Conservation (phyloP, 768 basidiomycete genomes). For the Russula earlei region DNA sequence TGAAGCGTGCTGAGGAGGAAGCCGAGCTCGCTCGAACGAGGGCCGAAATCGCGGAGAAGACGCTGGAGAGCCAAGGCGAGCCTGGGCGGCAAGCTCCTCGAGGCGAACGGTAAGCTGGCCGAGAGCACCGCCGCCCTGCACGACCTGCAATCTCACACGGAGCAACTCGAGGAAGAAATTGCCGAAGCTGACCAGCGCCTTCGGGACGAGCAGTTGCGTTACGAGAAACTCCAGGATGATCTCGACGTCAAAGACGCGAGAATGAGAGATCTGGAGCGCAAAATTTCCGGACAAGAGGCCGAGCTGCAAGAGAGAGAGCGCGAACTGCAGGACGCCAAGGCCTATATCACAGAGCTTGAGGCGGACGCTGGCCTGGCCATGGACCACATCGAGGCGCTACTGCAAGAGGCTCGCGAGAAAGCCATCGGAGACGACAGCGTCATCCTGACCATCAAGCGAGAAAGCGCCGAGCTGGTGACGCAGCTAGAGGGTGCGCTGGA, state of each 20-base stretch:
- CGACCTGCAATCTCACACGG: slow-evolving; percentile 47
- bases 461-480: slow-evolving; percentile 42
- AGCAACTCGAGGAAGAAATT: slow-evolving; percentile 56
- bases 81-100: slow-evolving; percentile 57
- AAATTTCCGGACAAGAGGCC: slow-evolving; percentile 17
- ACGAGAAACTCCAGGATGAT: slow-evolving; percentile 32
- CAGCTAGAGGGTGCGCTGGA: slow-evolving; percentile 74
- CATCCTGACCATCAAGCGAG: slow-evolving; percentile 27
- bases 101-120: slow-evolving; percentile 53
- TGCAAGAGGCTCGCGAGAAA: slow-evolving; percentile 38
- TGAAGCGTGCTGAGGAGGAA: slow-evolving; percentile 41
- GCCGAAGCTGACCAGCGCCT: slow-evolving; percentile 41
- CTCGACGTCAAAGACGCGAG: slow-evolving; percentile 28
- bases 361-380: slow-evolving; percentile 44
- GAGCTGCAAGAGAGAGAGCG: slow-evolving; percentile 20
- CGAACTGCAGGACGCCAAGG: slow-evolving; percentile 35
- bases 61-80: slow-evolving; percentile 55
- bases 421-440: slow-evolving; percentile 35
- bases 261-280: slow-evolving; percentile 21
- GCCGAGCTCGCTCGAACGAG: slow-evolving; percentile 48
- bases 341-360: slow-evolving; percentile 50
- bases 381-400: slow-evolving; percentile 46
- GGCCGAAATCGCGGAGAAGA: slow-evolving; percentile 53
- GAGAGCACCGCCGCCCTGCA: slow-evolving; percentile 49
- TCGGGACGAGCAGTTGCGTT: slow-evolving; percentile 40